phyloP scores from a whole-genome alignment of 495 filamentous ascomycete species.

The Daldinia decipiens region DNA sequence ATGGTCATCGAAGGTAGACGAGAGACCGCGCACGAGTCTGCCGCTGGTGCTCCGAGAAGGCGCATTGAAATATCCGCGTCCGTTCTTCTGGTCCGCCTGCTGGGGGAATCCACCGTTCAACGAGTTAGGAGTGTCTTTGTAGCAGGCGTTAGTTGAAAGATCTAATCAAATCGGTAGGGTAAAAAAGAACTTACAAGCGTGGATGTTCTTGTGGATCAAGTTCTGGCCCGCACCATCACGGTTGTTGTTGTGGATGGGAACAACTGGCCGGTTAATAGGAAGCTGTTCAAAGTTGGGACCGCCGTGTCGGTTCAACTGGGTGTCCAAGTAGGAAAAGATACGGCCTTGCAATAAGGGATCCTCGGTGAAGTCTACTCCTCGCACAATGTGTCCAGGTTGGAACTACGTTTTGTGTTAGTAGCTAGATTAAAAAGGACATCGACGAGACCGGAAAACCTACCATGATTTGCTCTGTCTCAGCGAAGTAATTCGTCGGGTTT shows the following conservation, averaged over 20 bases:
- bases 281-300: slow-evolving; percentile 81
- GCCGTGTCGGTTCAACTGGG: slow-evolving; percentile 75
- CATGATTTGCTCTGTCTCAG: slow-evolving; percentile 79
- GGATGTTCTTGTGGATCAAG: slow-evolving; percentile 64
- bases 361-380: slow-evolving; percentile 77
- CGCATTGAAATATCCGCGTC: slow-evolving; percentile 79
- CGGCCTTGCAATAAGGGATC: slow-evolving; percentile 80
- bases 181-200: slow-evolving; percentile 49
- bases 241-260: slow-evolving; percentile 79
- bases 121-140: slow-evolving; percentile 70
- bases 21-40: slow-evolving; percentile 65
- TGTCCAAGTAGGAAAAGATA: slow-evolving; percentile 80
- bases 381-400: slow-evolving; percentile 70
- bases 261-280: slow-evolving; percentile 74
- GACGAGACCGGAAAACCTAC: slow-evolving; percentile 51
- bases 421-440: neutral
- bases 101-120: slow-evolving; percentile 71
- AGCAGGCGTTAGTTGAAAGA: slow-evolving; percentile 10
- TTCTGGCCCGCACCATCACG: slow-evolving; percentile 67
- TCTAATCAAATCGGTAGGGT: neutral
- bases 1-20: slow-evolving; percentile 75
- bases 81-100: slow-evolving; percentile 74
- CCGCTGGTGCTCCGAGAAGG: slow-evolving; percentile 66
- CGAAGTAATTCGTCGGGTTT: slow-evolving; percentile 81
- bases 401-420: slow-evolving; percentile 49